These are phyloP conservation scores for Umbelopsis isabellina DNA, from an alignment of 192 early-diverging fungal genomes.

Conservation along the genomic window DNA sequence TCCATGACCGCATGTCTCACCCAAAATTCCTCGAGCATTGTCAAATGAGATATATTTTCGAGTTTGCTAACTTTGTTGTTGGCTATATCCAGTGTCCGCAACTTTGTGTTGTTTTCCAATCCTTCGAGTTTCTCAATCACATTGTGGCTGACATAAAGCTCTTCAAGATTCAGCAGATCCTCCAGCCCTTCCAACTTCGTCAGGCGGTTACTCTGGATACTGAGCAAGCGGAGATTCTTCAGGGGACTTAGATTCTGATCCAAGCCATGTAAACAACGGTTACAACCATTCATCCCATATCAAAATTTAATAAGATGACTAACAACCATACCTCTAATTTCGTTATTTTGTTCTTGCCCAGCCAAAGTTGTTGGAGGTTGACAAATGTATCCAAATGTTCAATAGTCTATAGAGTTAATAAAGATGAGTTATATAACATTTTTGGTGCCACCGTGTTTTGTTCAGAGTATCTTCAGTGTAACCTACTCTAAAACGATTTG, in stretches of 20 bases:
- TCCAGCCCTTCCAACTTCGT: slow-evolving; percentile 75
- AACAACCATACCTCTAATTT: slow-evolving; percentile 62
- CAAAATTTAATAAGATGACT: neutral
- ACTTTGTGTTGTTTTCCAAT: slow-evolving; percentile 72
- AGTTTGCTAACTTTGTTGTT: slow-evolving; percentile 78
- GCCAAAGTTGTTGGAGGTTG: slow-evolving; percentile 87
- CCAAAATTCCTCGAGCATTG: slow-evolving; percentile 87
- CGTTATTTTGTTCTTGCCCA: slow-evolving; percentile 98
- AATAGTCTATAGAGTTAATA: slow-evolving; percentile 58
- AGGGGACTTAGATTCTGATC: slow-evolving; percentile 62
- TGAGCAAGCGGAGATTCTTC: slow-evolving; percentile 67
- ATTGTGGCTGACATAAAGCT: slow-evolving; percentile 94
- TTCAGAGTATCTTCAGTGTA: neutral
- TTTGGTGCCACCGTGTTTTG: slow-evolving; percentile 1
- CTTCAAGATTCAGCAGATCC: slow-evolving; percentile 71
- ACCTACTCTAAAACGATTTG: slow-evolving; percentile 87
- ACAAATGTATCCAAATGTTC: slow-evolving; percentile 81
- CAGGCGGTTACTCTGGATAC: slow-evolving; percentile 90
- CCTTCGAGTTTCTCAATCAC: slow-evolving; percentile 77
- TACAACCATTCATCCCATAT: neutral
- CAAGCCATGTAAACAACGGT: neutral
- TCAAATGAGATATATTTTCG: slow-evolving; percentile 72
- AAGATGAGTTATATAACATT: neutral
- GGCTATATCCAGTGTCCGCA: slow-evolving; percentile 85
- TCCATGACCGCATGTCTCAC: slow-evolving; percentile 49